Percentiles rank a stretch among this genome's conserved stretches.
Conservation (phyloP, 345 rosid genomes). For the Gossypium herbaceum region DNA sequence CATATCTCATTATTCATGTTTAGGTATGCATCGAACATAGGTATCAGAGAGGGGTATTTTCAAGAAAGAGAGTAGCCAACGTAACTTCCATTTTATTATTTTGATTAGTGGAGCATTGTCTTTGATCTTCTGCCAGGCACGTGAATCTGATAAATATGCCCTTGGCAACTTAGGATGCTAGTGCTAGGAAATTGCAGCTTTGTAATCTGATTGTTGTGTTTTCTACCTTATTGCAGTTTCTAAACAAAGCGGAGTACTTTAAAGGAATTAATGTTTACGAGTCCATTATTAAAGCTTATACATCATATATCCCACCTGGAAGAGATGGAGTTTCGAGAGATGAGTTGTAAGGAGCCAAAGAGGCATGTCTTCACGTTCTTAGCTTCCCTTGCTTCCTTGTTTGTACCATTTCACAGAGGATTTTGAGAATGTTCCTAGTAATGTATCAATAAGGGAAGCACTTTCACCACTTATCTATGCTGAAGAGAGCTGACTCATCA, state of each 20-base stretch:
- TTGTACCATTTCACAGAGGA: neutral
- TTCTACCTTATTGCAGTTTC: constrained; percentile 50
- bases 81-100: neutral
- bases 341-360: constrained; percentile 46
- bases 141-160: neutral
- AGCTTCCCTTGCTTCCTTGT: neutral
- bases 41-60: too few relatives aligned
- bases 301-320: constrained; percentile 38
- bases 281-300: constrained; percentile 64
- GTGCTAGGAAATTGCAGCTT: neutral
- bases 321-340: constrained; percentile 41
- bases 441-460: constrained; percentile 18
- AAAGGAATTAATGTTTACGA: constrained; percentile 79
- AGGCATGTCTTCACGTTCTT: neutral
- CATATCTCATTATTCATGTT: neutral
- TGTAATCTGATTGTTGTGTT: constrained; percentile 12
- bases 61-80: too few relatives aligned
- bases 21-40: too few relatives aligned
- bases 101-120: neutral
- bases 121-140: neutral
- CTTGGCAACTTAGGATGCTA: neutral
- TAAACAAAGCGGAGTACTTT: constrained; percentile 72
- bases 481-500: neutral
- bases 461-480: neutral
- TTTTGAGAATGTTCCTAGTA: neutral